Evolutionary conservation across 208 protist genomes (phyloP).

Genomic region (Leishmania guyanensis): DNA sequence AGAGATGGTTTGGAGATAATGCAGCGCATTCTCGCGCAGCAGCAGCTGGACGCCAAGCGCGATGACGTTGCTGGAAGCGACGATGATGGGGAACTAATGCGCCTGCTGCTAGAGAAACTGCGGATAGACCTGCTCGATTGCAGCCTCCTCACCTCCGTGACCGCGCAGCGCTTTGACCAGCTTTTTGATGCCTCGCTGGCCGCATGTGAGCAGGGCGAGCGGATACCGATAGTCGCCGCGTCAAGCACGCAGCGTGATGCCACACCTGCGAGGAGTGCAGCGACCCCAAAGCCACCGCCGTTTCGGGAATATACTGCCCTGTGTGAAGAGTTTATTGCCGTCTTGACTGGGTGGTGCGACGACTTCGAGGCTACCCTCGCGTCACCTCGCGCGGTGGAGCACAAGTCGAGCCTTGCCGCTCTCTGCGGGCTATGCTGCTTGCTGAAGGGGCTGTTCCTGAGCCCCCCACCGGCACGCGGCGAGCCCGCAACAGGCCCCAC

Average conservation of each 20-base stretch:
- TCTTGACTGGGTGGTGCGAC: slow-evolving; percentile 17
- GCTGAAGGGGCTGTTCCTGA: slow-evolving; percentile 12
- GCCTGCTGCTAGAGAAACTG: slow-evolving; percentile 18
- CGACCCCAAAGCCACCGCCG: slow-evolving; percentile 6
- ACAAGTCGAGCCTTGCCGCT: slow-evolving; percentile 7
- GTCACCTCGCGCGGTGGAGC: background rate
- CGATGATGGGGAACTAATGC: slow-evolving; percentile 24
- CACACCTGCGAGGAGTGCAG: background rate
- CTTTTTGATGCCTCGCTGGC: slow-evolving; percentile 13
- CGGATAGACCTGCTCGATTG: slow-evolving; percentile 24
- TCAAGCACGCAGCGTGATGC: background rate
- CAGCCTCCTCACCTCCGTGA: slow-evolving; percentile 64
- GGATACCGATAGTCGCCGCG: background rate
- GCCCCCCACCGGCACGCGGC: background rate
- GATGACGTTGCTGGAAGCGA: slow-evolving; percentile 1
- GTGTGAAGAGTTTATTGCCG: slow-evolving; percentile 23
- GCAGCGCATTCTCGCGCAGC: slow-evolving; percentile 29
- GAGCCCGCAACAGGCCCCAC: background rate
- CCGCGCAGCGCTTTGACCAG: slow-evolving; percentile 60
- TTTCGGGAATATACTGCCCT: slow-evolving; percentile 16
- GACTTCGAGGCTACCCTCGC: slow-evolving; percentile 17
- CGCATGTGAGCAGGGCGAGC: background rate
- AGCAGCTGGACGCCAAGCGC: slow-evolving; percentile 2
- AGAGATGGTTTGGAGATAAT: slow-evolving; percentile 45
- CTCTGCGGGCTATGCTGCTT: slow-evolving; percentile 15